Evolutionary conservation across 495 filamentous ascomycete genomes (phyloP), one percentile per base, ranked within the genome.

Genomic region (Hypoxylon lienhwacheense): DNA sequence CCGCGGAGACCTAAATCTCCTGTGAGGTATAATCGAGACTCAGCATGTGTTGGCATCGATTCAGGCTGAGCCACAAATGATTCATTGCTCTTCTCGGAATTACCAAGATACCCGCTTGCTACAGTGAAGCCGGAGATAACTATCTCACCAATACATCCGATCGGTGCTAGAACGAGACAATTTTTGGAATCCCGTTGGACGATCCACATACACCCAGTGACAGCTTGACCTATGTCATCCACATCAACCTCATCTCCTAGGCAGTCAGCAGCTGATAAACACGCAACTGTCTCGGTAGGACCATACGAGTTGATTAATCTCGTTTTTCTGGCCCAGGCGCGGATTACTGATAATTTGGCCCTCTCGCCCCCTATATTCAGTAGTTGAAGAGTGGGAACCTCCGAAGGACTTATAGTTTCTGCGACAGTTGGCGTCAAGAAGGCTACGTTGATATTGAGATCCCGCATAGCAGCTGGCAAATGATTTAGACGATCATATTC

Each of bases 1-100:
- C 79, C 78, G 53, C 79, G 80, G 0, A 75, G 72, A 11, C 75
- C 81, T 5, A 83, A 63, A 48, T 84, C 77, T 0, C 81, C 80
- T 0, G 81, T 84, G 34, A 65, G 59, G 53, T 81, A 82, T 31
- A 78, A 40, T 36, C 15, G 25, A n/a, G 19, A 39, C 21, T 4
- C 5, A 16, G 7, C 3, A 3, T 14, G 10, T 15, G 10, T 1
- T 14, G 12, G 12, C 34, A 57, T 17, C 72, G 76, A 76, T 5
- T 47, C 26, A 28, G 74, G 69, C 12, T 70, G 61, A 14, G 59
- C 59, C 19, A 83, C 60, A 12, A 49, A 39, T 0, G 64, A 63
- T 12, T 46, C 52, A 1, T 36, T 47, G 2, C 75, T 77, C 53
- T 70, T 66, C 24, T 57, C 66, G 0, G 53, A 25, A 14, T 73